Percentiles rank a stretch among this genome's conserved stretches.
phyloP scores from a whole-genome alignment of 2,329 filamentous ascomycete species.

The Diplocarpon rosae region DNA sequence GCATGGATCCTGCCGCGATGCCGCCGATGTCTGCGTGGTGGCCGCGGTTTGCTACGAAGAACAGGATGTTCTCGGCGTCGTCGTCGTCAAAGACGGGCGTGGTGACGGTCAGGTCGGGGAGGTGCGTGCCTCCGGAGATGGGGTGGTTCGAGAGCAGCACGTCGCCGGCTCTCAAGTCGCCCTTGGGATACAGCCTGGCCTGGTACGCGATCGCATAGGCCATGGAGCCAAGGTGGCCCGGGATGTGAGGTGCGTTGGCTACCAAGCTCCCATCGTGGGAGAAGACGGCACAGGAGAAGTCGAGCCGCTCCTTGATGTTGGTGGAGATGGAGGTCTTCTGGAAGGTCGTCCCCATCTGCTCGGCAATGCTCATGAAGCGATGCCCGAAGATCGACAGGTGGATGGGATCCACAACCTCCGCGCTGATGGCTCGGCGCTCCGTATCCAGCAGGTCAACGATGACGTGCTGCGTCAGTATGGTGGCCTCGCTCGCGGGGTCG shows the following conservation, averaged over 20 bases:
- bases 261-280: conserved; percentile 63
- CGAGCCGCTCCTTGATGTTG: conserved; percentile 64
- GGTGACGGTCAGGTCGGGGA: conserved; percentile 78
- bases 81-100: conserved; percentile 79
- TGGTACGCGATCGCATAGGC: conserved; percentile 49
- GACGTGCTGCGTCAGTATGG: conserved; percentile 61
- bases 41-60: no score
- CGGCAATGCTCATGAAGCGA: conserved; percentile 76
- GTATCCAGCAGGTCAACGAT: conserved; percentile 53
- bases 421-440: no score
- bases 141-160: conserved; percentile 79
- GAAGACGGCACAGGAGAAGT: no score
- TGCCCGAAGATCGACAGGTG: conserved; percentile 56
- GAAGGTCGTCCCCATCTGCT: conserved; percentile 88
- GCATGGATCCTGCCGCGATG: conserved; percentile 75
- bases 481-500: conserved; percentile 61
- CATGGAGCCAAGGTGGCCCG: conserved; percentile 27
- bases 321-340: conserved; percentile 11
- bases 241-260: conserved; percentile 67
- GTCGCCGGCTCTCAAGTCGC: conserved; percentile 65
- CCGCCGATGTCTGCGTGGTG: conserved; percentile 79
- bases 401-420: no score
- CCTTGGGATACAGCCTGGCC: conserved; percentile 65
- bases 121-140: conserved; percentile 61
- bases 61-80: conserved; percentile 53